phyloP scores from a whole-genome alignment of 2,329 filamentous ascomycete genomes.

The Diaporthe capsici region DNA sequence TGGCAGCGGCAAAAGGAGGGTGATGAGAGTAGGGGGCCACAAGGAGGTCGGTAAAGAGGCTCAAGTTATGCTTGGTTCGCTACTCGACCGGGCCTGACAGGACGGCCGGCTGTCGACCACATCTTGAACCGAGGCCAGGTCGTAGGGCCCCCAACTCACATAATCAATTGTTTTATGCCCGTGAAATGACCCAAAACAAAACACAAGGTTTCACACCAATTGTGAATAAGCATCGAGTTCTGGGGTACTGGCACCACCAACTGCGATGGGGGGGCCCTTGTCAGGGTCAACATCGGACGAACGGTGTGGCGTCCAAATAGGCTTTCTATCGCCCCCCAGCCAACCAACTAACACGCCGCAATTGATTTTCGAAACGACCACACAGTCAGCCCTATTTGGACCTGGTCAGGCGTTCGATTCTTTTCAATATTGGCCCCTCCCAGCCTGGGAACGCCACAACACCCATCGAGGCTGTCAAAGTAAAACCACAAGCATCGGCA shows the following conservation, averaged over 20 bases:
- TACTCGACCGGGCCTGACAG: background rate
- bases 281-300: slow-evolving; percentile 7
- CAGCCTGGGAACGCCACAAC: background rate
- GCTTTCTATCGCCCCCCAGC: background rate
- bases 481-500: no score
- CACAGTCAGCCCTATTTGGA: slow-evolving; percentile 5
- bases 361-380: background rate
- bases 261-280: background rate
- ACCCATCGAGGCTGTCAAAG: background rate
- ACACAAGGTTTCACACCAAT: background rate
- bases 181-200: slow-evolving; percentile 7
- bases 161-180: slow-evolving; percentile 10
- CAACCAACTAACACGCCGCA: background rate
- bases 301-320: background rate
- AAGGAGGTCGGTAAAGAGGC: background rate
- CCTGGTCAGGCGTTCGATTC: background rate
- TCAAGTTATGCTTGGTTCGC: slow-evolving; percentile 12
- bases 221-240: background rate
- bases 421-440: background rate
- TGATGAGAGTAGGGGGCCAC: background rate
- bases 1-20: background rate
- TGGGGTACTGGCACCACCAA: background rate
- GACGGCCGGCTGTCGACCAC: background rate
- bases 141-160: slow-evolving; percentile 5
- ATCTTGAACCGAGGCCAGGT: background rate